Evolutionary conservation across 78 protist genomes (phyloP), one percentile per base, ranked within the genome.

Genomic region (Speleostelium caveatum): DNA sequence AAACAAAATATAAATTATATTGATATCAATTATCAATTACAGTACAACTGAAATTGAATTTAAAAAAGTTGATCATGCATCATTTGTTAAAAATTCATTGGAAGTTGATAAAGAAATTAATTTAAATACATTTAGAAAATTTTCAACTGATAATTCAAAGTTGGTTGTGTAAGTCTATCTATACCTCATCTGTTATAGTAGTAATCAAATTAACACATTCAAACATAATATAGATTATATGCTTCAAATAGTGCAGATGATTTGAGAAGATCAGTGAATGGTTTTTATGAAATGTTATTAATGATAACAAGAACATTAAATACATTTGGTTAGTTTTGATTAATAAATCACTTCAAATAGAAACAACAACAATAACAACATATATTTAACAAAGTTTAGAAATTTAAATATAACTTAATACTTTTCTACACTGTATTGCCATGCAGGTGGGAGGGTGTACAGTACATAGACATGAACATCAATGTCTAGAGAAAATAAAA

Each of bases 181-280:
- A 22, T 59, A 39, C 2, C 22, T 30, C 45, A 39, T 39, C 0
- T 22, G 28, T 38, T 42, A 22, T 2, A 6, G n/a, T 59, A 45
- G 32, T 42, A 38, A 26, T 6, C 10, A 14, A 38, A 1, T 39
- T 36, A 21, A 56, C 26, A 2, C 58, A 38, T 28, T 36, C 0
- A 21, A 38, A 35, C 30, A n/a, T 35, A 30, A 28, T 53, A 16
- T 36, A 74, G 68, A 59, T 39, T 80, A 36, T 80, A 80, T 68
- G 89, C 89, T 36, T 72, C 89, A 39, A 80, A 80, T 58, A 68
- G 71, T 58, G 78, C 89, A 36, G 89, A 80, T 68, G 77, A 80
- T 35, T 33, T 80, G 24, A 80, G 89, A 68, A 80, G 89, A 80
- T 67, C 89, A 5, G 72, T 80, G 1, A 80, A 58, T 68, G 58